Evolutionary conservation across 495 filamentous ascomycete species (phyloP), one percentile per base, ranked within the genome.

Genomic region (Bryoglossum gracile): DNA sequence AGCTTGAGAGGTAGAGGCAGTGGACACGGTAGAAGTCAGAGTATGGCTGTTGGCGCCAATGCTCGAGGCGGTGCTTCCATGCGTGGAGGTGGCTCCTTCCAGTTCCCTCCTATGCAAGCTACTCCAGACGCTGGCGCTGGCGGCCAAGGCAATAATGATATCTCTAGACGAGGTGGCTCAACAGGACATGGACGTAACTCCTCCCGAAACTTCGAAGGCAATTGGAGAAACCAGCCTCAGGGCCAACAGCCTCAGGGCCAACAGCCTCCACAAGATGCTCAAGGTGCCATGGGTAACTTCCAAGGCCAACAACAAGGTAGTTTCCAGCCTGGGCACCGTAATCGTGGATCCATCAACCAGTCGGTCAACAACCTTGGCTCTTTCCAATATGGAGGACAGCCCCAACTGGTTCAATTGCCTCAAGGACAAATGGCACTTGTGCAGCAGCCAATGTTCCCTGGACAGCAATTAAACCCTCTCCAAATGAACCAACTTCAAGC

Each of bases 161-260:
- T 86, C 59, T 70, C 75, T 50, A 83, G 87, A 48, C 83, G 87
- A 47, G 77, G 78, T 46, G 82, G 83, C 53, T 42, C 53, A 23
- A 66, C 69, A 24, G 70, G 76, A 28, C 92, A 98, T 64, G 82
- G 77, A 57, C 78, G 94, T 43, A 83, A 81, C 8, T 75, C 72
- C 5, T 98, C 92, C 13, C 76, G 92, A 24, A 98, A 97, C 62
- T 98, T 97, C 65, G 94, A 98, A 53, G 80, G 89, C 53, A 97
- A 98, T 66, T 98, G 92, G 92, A 83, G 92, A 56, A 91, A 92
- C 63, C 92, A 86, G 52, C 82, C 80, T 61, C 45, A 54, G 19
- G 76, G 78, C 49, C 67, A 63, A 33, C 76, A 80, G 18, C 74
- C 74, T 59, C 66, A 69, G 45, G 76, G 78, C 49, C 67, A 63